Evolutionary conservation across 2,329 filamentous ascomycete species (phyloP), one percentile per base, ranked within the genome.

Genomic region (Emergomyces pasteurianus): DNA sequence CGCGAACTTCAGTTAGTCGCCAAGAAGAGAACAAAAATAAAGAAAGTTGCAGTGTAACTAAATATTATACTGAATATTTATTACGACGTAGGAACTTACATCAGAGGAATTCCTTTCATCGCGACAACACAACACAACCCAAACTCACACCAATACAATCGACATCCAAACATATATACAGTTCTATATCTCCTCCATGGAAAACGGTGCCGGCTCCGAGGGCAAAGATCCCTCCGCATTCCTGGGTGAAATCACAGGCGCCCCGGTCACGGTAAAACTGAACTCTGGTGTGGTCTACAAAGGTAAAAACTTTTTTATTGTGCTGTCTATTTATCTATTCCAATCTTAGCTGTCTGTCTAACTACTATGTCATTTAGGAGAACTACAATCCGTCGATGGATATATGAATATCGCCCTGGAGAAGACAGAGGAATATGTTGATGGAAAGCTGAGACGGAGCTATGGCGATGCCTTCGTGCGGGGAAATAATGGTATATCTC

Each of bases 401-500:
- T 99, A 97, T 78, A 99, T 99, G 94, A 99, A 99, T 78, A 96
- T 99, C 73, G 92, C 94, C 14, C 83, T 99, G 36, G 94, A 99
- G 76, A 94, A 96, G 78, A 95, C 91, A 23, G 87, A 90, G 66
- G 94, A 99, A 77, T 91, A 87, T 68, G 88, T 96, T 67, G 88
- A 95, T 71, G 92, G 92, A 49, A 83, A 86, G 65, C 85, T 92
- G 76, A 83, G 88, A 69, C 83, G 89, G 69, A 88, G 84, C 60
- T 96, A 96, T 73, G 92, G 92, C 8, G 92, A 97, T 79, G 90
- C 92, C 5, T 97, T 97, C 74, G 89, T 97, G 61, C 84, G 92
- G 74, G 92, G 92, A 67, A 97, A 97, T 78, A 97, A 97, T 71
- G 92, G 92, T 95, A 59, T 59, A 8, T 49, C 8, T 58, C 8